Base-by-base conservation (phyloP, 129 eudicot species). In the Saussurea involucrata region DNA sequence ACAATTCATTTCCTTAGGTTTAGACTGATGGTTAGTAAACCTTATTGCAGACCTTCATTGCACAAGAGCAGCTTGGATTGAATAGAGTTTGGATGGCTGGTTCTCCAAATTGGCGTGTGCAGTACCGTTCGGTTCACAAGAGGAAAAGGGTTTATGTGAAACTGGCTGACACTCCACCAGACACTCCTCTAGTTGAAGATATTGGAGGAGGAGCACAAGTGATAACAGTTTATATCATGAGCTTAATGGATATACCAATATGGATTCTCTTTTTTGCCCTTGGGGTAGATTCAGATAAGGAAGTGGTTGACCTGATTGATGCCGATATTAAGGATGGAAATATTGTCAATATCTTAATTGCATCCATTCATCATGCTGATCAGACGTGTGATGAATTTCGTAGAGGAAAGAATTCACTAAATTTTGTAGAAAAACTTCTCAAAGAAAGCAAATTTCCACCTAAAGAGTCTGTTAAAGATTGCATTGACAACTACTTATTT, bases 21-120 rank as follows among this genome's bases (percentile, higher is more conserved):
- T 53, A 17, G 6, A 53, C 61, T 53, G 61, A 53, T 53, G 61
- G 61, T 53, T 61, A n/a, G 18, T 81, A 49, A 27, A 66, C 65
- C 1, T 76, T 77, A 8, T 10, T 84, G 82, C 90, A 94, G 98
- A 87, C 84, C 6, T 89, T 95, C 46, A 90, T 95, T 68, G 98
- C 98, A 33, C 98, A 95, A 84, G 98, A 95, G 83, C 98, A 95
- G 63, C 84, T 87, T 22, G 87, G 91, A 74, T 69, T 87, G 17
- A 81, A 80, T 65, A 71, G 95, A 72, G 72, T 89, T 7, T 89
- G 89, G 89, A 55, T 89, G 37, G 61, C 86, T 0, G 72, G 72
- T 15, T 55, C 27, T 28, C 91, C 91, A 31, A 69, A 69, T 24
- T 89, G 89, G 89, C 83, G 83, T 8, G 83, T 85, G 24, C 68